Evolutionary conservation across 306 rosid genomes (phyloP), one percentile per base, ranked within the genome.

Genomic region (Ormosia emarginata): DNA sequence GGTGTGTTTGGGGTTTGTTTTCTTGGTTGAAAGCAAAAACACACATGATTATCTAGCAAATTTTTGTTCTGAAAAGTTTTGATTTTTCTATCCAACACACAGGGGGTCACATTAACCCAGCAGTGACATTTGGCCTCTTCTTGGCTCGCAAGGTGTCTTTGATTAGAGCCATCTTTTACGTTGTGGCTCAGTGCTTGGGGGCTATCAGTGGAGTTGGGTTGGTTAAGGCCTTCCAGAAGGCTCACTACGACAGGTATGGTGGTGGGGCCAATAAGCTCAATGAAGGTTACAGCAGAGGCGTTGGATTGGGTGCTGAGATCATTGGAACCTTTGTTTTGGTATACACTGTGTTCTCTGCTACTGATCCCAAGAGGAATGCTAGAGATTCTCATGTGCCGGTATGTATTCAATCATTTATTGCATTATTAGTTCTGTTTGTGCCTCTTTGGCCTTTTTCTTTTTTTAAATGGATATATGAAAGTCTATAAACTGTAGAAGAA

Each of bases 81-180:
- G 65, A 6, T 4, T 59, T 77, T 67, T 41, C 2, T 47, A 15
- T 39, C 5, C 3, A 36, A 5, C 14, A 5, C 14, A 62, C 81
- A 90, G 97, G 97, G 33, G 97, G 97, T 32, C 97, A 92, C 80
- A 92, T 92, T 11, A 92, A 92, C 86, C 97, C 97, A 65, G 96
- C 96, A 1, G 97, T 90, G 80, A 92, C 97, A 7, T 89, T 92
- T 55, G 97, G 97, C 80, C 88, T 92, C 8, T 69, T 83, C 37
- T 77, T 92, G 92, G 97, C 94, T 14, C 85, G 97, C 2, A 92
- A 92, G 84, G 92, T 92, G 76, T 92, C 97, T 3, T 36, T 86
- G 83, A 61, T 81, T 10, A 78, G 94, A 76, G 97, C 94, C 3
- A 87, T 90, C 66, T 4, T 85, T 84, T 92, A 92, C 90, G 88